These are phyloP conservation scores for Ochromonas danica DNA, from an alignment of 108 stramenopile genomes.

Conservation along the genomic window DNA sequence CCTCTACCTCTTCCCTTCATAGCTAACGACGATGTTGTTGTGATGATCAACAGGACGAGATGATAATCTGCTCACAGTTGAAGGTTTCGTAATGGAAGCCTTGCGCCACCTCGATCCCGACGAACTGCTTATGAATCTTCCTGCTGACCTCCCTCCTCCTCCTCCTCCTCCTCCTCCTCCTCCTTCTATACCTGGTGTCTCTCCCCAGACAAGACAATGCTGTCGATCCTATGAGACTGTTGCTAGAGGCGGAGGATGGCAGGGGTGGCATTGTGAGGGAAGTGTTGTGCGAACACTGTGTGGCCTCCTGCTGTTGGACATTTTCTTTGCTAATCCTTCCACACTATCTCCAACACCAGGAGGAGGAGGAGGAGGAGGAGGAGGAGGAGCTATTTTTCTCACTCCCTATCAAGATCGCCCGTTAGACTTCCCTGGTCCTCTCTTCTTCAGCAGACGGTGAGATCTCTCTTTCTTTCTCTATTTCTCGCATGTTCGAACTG, in stretches of 20 bases:
- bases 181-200: no score
- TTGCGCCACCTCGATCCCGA: not conserved
- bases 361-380: no score
- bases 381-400: not conserved
- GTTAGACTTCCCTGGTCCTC: not conserved
- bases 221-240: not conserved
- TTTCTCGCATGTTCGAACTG: no score
- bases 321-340: not conserved
- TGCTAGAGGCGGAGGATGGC: not conserved
- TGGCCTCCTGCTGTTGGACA: not conserved
- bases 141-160: not conserved
- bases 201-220: no score
- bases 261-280: constrained; percentile 21
- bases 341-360: no score
- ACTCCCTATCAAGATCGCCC: not conserved
- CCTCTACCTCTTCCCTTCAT: no score
- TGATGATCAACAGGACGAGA: not conserved
- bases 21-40: no score
- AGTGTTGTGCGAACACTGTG: not conserved
- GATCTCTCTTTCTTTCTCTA: no score
- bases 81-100: not conserved
- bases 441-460: not conserved
- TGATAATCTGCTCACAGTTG: not conserved
- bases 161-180: no score
- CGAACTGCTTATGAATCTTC: not conserved